Evolutionary conservation across 2,329 filamentous ascomycete species (phyloP).

Genomic region (Fusarium denticulatum): DNA sequence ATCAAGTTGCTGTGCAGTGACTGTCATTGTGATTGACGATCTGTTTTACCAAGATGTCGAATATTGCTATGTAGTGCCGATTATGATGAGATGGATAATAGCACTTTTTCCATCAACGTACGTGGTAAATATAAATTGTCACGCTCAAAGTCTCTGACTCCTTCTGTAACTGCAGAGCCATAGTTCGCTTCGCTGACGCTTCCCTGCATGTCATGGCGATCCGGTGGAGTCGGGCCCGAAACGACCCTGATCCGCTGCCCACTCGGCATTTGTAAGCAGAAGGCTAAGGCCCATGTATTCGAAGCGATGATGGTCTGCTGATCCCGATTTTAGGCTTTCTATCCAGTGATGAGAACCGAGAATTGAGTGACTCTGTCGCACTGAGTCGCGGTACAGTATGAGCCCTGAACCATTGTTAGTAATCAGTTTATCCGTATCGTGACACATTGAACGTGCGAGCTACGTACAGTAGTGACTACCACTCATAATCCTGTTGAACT

Average conservation of each 20-base stretch:
- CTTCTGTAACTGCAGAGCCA: rapidly evolving
- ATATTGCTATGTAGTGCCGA: background rate
- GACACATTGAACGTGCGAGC: background rate
- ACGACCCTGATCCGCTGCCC: background rate
- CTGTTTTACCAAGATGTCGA: rapidly evolving
- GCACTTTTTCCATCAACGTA: rapidly evolving
- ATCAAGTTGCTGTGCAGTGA: background rate
- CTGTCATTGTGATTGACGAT: background rate
- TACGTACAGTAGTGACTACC: rapidly evolving
- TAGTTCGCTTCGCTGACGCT: too few relatives aligned
- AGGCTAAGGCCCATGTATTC: rapidly evolving
- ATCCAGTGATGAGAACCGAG: rapidly evolving
- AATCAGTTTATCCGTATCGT: background rate
- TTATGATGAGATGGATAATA: background rate
- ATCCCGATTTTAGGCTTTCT: rapidly evolving
- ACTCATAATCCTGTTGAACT: background rate
- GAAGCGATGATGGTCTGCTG: rapidly evolving
- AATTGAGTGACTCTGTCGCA: background rate
- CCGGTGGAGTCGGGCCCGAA: background rate
- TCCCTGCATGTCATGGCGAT: background rate
- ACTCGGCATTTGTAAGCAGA: background rate
- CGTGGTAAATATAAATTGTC: too few relatives aligned
- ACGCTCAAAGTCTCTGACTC: rapidly evolving
- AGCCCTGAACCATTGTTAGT: too few relatives aligned
- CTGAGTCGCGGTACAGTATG: background rate